These are phyloP conservation scores for Desmodesmus armatus DNA, from an alignment of 139 green algal species.

Conservation along the genomic window DNA sequence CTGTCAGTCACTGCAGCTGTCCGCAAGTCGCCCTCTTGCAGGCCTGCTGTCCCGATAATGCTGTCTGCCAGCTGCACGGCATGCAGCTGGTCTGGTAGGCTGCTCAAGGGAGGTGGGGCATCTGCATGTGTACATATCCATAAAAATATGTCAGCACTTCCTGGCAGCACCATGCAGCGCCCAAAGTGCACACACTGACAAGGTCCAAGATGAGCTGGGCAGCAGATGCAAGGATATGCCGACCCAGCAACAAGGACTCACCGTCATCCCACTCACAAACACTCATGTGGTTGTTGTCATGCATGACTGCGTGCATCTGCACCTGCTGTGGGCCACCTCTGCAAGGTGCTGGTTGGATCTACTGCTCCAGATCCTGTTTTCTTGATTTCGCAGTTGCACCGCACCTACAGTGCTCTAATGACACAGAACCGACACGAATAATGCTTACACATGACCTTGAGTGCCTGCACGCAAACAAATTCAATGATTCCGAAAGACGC, in stretches of 20 bases:
- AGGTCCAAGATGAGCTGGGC: no score
- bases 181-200: not conserved
- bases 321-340: no score
- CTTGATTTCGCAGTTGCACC: no score
- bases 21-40: constrained; percentile 1
- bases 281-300: not conserved
- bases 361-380: no score
- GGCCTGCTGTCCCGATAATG: constrained; percentile 24
- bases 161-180: not conserved
- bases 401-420: no score
- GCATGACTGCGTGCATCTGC: no score
- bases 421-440: no score
- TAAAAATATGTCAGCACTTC: not conserved
- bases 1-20: constrained; percentile 6
- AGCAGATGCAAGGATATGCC: not conserved
- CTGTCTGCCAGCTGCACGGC: constrained; percentile 42
- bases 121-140: constrained; percentile 34
- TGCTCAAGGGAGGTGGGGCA: constrained; percentile 58
- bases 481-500: no score
- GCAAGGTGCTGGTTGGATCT: no score
- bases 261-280: constrained; percentile 22
- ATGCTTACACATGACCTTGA: no score
- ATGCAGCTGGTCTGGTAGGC: constrained; percentile 56
- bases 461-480: no score
- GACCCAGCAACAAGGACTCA: not conserved